Evolutionary conservation across 257 asterid genomes (phyloP).

Genomic region (Cynanchum wilfordii): DNA sequence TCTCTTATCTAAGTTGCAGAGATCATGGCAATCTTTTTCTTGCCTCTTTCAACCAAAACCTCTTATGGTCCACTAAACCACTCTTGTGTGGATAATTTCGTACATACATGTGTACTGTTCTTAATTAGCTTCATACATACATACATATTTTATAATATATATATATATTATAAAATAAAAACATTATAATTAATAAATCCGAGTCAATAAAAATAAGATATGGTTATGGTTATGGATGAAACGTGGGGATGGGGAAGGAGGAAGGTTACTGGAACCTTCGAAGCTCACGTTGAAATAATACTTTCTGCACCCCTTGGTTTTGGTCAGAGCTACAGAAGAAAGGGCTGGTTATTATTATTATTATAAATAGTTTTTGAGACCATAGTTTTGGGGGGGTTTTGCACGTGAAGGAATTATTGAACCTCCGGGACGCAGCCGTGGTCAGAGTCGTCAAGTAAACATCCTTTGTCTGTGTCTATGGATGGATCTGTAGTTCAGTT

Average conservation of each 20-base stretch:
- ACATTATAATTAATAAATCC: too few species aligned
- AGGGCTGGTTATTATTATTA: not conserved
- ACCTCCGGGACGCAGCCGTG: not conserved
- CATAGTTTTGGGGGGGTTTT: not conserved
- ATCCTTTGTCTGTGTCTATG: conserved; percentile 10
- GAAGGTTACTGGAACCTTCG: conserved; percentile 17
- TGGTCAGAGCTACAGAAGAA: conserved; percentile 13
- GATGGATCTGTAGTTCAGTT: not conserved
- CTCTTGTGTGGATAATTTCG: not conserved
- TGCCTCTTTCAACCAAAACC: conserved; percentile 8
- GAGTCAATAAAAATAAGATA: too few species aligned
- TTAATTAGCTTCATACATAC: not conserved
- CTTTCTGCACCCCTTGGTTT: not conserved
- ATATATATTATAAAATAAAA: too few species aligned
- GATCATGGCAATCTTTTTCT: not conserved
- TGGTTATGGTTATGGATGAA: not conserved
- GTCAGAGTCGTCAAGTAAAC: conserved; percentile 16
- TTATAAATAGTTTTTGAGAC: too few species aligned
- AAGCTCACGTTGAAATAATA: not conserved
- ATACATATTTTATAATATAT: too few species aligned
- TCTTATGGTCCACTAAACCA: conserved; percentile 8
- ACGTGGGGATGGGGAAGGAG: conserved; percentile 15
- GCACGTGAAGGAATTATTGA: conserved; percentile 19
- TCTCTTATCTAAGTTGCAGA: not conserved
- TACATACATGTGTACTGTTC: conserved; percentile 9